phyloP scores from a whole-genome alignment of 495 filamentous ascomycete species.

The Cetradonia linearis region DNA sequence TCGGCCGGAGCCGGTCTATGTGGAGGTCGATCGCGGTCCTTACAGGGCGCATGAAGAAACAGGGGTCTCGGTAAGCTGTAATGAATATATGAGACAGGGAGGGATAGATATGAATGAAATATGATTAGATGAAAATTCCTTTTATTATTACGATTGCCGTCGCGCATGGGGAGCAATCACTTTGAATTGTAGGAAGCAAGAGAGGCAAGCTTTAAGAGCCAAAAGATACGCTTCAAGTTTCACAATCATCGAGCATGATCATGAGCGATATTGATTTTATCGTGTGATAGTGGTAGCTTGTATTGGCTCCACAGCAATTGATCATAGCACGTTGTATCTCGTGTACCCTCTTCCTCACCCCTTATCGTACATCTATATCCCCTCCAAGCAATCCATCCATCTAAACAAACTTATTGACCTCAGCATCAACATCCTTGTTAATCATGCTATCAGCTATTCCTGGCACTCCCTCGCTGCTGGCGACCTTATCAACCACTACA shows the following conservation, averaged over 20 bases:
- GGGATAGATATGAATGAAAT: background rate
- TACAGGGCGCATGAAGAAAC: background rate
- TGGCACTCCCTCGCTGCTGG: slow-evolving; percentile 4
- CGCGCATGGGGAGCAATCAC: background rate
- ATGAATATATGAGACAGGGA: background rate
- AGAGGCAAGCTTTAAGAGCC: too few relatives aligned
- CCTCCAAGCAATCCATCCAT: background rate
- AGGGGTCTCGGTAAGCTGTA: background rate
- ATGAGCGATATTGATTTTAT: too few relatives aligned
- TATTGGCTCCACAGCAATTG: background rate
- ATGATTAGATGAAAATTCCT: background rate
- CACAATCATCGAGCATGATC: too few relatives aligned
- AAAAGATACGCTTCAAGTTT: too few relatives aligned
- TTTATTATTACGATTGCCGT: background rate
- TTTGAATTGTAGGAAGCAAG: too few relatives aligned
- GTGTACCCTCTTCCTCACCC: background rate
- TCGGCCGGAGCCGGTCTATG: background rate
- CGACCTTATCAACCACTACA: slow-evolving; percentile 6
- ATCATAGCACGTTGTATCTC: background rate
- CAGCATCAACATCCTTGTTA: slow-evolving; percentile 14
- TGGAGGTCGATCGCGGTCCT: background rate
- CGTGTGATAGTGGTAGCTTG: too few relatives aligned
- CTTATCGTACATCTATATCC: background rate
- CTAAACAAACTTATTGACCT: slow-evolving; percentile 14
- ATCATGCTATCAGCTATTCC: background rate